phyloP scores from a whole-genome alignment of 139 green algal species.

The Trebouxia sp. region DNA sequence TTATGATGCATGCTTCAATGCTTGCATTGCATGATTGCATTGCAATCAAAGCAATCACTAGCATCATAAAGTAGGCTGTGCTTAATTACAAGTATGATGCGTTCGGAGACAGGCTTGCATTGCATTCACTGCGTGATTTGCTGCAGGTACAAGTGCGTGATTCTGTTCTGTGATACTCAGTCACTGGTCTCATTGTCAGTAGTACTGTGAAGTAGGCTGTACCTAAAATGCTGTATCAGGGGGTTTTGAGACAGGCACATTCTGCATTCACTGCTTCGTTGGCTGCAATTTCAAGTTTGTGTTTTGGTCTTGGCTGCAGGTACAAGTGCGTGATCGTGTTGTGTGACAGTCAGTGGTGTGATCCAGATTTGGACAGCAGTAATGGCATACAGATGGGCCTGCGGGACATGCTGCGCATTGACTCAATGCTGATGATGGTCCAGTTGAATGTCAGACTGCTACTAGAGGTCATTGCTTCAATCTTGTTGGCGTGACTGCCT shows the following conservation, averaged over 20 bases:
- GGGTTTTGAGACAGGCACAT: not conserved
- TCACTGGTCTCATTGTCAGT: no score
- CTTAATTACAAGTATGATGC: no score
- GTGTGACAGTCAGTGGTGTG: slow-evolving; percentile 52
- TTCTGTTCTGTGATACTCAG: no score
- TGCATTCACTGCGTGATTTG: no score
- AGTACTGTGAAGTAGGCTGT: not conserved
- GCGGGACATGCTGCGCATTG: slow-evolving; percentile 59
- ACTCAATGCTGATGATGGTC: slow-evolving; percentile 49
- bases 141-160: no score
- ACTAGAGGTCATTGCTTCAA: slow-evolving; percentile 37
- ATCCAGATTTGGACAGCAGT: slow-evolving; percentile 44
- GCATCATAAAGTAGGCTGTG: no score
- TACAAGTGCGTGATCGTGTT: slow-evolving; percentile 46
- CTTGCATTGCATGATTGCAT: no score
- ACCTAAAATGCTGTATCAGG: not conserved
- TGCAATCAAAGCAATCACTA: no score
- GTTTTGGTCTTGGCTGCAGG: not conserved
- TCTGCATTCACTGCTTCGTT: not conserved
- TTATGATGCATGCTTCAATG: no score
- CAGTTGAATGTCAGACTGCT: slow-evolving; percentile 65
- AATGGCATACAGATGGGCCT: slow-evolving; percentile 51
- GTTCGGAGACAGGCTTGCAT: no score
- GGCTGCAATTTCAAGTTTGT: not conserved
- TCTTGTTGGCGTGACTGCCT: not conserved